Evolutionary conservation across 768 basidiomycete genomes (phyloP).

Genomic region (Dendrothele bispora): DNA sequence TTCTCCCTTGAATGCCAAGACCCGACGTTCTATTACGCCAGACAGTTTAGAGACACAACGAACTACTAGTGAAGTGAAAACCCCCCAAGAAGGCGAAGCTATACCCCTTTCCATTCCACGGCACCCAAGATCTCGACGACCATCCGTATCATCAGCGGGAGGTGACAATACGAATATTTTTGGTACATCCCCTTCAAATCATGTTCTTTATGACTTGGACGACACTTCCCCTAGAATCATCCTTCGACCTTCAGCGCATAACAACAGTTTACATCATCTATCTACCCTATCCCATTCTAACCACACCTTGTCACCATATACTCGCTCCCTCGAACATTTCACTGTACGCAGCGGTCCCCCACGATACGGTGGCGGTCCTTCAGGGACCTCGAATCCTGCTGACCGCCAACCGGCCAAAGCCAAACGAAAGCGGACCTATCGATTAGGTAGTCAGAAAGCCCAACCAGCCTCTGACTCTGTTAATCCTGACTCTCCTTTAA

Average conservation of each 20-base stretch:
- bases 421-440: constrained; percentile 71
- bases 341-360: constrained; percentile 89
- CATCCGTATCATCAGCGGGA: constrained; percentile 9
- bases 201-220: constrained; percentile 14
- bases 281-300: constrained; percentile 86
- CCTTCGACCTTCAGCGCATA: constrained; percentile 62
- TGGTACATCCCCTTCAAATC: constrained; percentile 14
- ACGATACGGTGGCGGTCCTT: constrained; percentile 34
- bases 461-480: constrained; percentile 12
- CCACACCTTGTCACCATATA: constrained; percentile 94
- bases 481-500: constrained; percentile 11
- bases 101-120: constrained; percentile 46
- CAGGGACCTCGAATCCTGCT: constrained; percentile 29
- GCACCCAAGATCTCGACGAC: constrained; percentile 24
- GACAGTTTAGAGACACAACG: constrained; percentile 52
- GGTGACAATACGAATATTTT: neutral
- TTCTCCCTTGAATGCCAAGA: constrained; percentile 21
- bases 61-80: constrained; percentile 47
- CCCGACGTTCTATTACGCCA: constrained; percentile 42
- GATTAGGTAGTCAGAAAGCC: constrained; percentile 45
- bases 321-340: constrained; percentile 86
- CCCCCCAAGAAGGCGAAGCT: constrained; percentile 4
- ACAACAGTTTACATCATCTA: constrained; percentile 80
- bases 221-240: constrained; percentile 56
- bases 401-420: constrained; percentile 69